Conservation (phyloP, 2,329 filamentous ascomycete genomes). For the Cladosporium sp. region DNA sequence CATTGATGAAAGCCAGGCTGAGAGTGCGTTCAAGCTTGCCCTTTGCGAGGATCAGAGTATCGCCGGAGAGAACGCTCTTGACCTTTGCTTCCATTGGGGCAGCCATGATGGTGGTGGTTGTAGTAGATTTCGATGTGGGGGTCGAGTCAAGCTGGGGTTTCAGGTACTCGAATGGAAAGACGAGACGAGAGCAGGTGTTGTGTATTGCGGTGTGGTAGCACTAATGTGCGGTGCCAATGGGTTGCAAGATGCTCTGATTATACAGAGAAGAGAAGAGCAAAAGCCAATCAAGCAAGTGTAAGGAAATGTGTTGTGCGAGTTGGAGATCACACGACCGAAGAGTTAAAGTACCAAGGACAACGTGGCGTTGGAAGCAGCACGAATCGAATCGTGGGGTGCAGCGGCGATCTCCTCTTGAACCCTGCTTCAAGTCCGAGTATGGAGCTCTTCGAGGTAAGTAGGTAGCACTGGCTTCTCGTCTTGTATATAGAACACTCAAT, state of each 20-base stretch:
- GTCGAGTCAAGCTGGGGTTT: neutral
- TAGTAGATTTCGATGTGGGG: conserved; percentile 1
- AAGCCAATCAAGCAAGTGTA: neutral
- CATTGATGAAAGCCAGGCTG: conserved; percentile 87
- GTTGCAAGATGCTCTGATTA: neutral
- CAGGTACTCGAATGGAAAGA: neutral
- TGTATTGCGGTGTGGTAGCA: neutral
- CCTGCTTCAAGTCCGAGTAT: too few species aligned
- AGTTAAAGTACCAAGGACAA: too few species aligned
- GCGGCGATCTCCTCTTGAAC: too few species aligned
- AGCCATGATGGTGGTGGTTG: conserved; percentile 6
- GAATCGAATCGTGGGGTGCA: too few species aligned
- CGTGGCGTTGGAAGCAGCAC: too few species aligned
- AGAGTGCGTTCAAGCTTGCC: conserved; percentile 81
- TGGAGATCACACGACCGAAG: neutral
- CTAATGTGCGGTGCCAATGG: neutral
- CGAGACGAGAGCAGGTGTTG: neutral
- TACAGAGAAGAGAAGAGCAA: neutral
- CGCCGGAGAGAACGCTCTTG: conserved; percentile 91
- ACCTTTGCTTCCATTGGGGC: conserved; percentile 63
- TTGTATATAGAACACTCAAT: too few species aligned
- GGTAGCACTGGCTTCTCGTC: too few species aligned
- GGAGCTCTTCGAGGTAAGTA: too few species aligned
- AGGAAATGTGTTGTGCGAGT: neutral
- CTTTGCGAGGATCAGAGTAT: conserved; percentile 81